Evolutionary conservation across 805 yeast genomes (phyloP).

Genomic region (Candida chilensis): DNA sequence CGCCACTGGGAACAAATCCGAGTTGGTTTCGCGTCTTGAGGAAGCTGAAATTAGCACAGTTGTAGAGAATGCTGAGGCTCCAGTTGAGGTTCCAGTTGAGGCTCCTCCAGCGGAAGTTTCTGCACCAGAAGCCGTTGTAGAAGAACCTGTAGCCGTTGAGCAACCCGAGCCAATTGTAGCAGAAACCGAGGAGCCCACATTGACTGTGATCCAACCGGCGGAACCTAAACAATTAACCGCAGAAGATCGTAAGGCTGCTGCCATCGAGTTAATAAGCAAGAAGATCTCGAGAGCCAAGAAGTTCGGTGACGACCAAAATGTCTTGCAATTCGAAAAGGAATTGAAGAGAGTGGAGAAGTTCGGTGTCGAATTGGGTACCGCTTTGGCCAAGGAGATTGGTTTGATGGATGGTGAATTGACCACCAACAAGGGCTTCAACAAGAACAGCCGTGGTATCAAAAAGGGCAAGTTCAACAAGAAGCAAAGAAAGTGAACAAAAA

Average conservation of each 20-base stretch:
- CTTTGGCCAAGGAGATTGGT: conserved; percentile 62
- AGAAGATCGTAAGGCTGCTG: conserved; percentile 64
- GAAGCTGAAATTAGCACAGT: conserved; percentile 35
- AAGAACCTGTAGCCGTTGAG: conserved; percentile 6
- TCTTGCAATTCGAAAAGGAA: conserved; percentile 47
- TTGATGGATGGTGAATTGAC: too few relatives aligned
- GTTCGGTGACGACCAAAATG: conserved; percentile 59
- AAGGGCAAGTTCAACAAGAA: too few relatives aligned
- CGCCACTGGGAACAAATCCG: conserved; percentile 73
- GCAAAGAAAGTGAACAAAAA: too few relatives aligned
- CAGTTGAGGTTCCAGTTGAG: conserved; percentile 5
- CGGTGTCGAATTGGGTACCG: conserved; percentile 64
- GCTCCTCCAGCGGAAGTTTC: conserved; percentile 7
- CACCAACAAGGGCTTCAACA: too few relatives aligned
- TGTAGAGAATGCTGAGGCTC: conserved; percentile 10
- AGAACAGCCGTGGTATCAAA: too few relatives aligned
- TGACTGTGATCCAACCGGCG: conserved; percentile 4
- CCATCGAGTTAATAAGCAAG: conserved; percentile 56
- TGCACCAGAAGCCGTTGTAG: conserved; percentile 7
- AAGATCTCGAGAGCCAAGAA: conserved; percentile 68
- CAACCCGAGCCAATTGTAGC: conserved; percentile 3
- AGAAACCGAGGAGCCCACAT: conserved; percentile 1
- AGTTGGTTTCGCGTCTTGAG: conserved; percentile 54
- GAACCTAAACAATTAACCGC: conserved; percentile 37
- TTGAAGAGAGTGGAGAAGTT: conserved; percentile 73